Base-by-base conservation (phyloP, 306 rosid species). In the Quercus alba region DNA sequence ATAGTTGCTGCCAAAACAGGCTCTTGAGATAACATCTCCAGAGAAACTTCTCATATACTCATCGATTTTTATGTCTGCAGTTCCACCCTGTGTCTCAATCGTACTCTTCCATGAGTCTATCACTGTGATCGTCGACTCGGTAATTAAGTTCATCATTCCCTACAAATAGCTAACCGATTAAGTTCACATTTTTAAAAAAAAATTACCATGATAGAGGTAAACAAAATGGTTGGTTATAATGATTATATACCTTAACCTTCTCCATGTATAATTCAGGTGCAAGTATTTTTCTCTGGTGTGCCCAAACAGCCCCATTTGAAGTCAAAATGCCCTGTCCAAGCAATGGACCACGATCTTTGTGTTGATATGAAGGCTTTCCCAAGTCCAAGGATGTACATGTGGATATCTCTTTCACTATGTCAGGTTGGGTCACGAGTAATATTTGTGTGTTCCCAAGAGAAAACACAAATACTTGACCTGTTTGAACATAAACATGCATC, bases 241-340 rank as follows among this genome's bases (percentile, higher is more conserved):
- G 12, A 41, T 41, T 67, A 18, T 23, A 14, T 82, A 86, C 92
- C 90, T 89, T 89, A 21, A 84, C 87, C 73, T 89, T 89, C 10
- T 82, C 92, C 80, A 82, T 75, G 83, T 82, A 86, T 2, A 89
- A 73, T 38, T 86, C 87, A 56, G 90, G 90, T 68, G 92, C 87
- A 79, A 89, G 59, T 52, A 86, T 26, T 20, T 82, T 84, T 56
- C 88, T 87, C 74, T 89, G 88, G 41, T 82, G 71, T 1, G 74
- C 86, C 90, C 90, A 86, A 3, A 28, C 49, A 54, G 70, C 8
- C 0, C 90, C 92, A 70, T 84, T 89, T 18, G 90, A 86, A 35
- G 88, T 75, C 15, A 84, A 1, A 73, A 89, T 62, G 26, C 92
- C 92, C 1, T 68, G 64, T 35, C 92, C 92, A 0, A 89, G 81